Evolutionary conservation across 129 eudicot genomes (phyloP).

Genomic region (Pseudognaphalium luteoalbum): DNA sequence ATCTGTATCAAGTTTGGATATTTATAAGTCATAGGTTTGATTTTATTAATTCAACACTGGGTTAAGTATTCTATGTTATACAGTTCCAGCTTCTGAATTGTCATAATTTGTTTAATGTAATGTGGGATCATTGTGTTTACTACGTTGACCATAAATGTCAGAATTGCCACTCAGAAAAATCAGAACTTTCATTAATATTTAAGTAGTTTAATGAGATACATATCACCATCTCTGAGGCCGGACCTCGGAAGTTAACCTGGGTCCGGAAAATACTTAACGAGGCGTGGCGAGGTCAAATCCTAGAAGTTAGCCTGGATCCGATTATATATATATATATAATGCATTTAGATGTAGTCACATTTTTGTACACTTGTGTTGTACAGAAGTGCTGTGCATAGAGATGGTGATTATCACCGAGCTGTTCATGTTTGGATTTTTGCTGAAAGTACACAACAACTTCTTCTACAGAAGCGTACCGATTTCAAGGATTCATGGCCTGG

Average conservation of each 20-base stretch:
- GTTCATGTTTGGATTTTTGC: constrained; percentile 96
- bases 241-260: too few species aligned
- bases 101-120: neutral
- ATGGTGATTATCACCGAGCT: constrained; percentile 95
- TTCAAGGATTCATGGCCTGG: constrained; percentile 97
- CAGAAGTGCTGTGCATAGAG: constrained; percentile 86
- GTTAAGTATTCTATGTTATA: neutral
- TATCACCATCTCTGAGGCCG: too few species aligned
- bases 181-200: too few species aligned
- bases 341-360: neutral
- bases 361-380: neutral
- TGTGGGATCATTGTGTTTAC: too few species aligned
- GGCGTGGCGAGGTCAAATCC: too few species aligned
- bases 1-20: too few species aligned
- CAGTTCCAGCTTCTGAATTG: neutral
- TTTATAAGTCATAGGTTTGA: neutral
- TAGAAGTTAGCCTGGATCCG: too few species aligned
- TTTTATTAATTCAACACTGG: neutral
- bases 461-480: constrained; percentile 72
- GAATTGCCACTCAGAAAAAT: too few species aligned
- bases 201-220: too few species aligned
- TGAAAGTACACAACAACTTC: constrained; percentile 84
- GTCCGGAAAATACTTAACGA: too few species aligned
- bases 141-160: too few species aligned
- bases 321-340: neutral